A percentile compares a stretch with the other conserved stretches of the same genome.
Conservation (phyloP, 208 protist genomes). For the Leishmania tarentolae region DNA sequence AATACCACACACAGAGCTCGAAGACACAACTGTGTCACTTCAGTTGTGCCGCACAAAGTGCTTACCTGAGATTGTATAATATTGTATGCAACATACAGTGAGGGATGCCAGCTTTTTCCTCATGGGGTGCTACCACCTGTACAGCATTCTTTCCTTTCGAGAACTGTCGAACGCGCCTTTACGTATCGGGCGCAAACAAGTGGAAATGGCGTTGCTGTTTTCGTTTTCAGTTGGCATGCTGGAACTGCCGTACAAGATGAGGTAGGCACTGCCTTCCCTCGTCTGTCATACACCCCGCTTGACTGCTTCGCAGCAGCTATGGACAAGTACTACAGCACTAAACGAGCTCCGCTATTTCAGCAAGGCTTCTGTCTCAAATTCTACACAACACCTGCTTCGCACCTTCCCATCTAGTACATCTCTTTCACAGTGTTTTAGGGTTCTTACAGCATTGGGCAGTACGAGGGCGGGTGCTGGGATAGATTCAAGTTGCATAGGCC, state of each 20-base stretch:
- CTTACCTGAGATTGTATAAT: background rate
- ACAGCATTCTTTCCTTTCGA: background rate
- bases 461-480: background rate
- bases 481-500: background rate
- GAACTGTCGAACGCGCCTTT: background rate
- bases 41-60: background rate
- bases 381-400: background rate
- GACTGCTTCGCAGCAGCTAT: background rate
- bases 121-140: background rate
- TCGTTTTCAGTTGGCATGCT: background rate
- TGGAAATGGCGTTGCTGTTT: background rate
- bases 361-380: background rate
- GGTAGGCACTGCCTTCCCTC: background rate
- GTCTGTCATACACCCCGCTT: background rate
- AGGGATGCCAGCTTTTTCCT: background rate
- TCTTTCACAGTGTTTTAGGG: background rate
- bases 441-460: background rate
- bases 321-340: background rate
- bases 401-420: background rate
- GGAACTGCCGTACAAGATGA: background rate
- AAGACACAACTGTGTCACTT: background rate
- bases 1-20: background rate
- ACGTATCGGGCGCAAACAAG: background rate
- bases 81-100: background rate
- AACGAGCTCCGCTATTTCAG: background rate